phyloP scores from a whole-genome alignment of 1,139 yeast species.

The Yueomyces sp. region DNA sequence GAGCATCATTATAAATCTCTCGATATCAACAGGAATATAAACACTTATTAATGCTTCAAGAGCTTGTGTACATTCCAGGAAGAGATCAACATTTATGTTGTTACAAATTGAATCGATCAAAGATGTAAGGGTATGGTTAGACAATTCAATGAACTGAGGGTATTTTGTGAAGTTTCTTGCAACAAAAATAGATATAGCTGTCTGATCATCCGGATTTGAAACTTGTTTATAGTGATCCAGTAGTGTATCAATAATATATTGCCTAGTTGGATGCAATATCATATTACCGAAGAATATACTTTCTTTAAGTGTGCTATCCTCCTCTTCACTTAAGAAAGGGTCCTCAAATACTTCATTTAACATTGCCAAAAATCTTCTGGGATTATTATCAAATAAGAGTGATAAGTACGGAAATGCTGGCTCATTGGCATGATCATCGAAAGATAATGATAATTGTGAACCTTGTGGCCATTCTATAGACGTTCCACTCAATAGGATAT shows the following conservation, averaged over 20 bases:
- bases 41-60: conserved; percentile 52
- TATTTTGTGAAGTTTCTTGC: conserved; percentile 72
- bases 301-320: conserved; percentile 1
- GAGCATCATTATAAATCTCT: conserved; percentile 37
- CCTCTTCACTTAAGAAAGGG: conserved; percentile 15
- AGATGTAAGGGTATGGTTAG: conserved; percentile 41
- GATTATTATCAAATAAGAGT: conserved; percentile 15
- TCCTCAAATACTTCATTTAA: conserved; percentile 22
- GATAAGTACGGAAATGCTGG: conserved; percentile 25
- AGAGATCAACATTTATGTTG: not conserved
- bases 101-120: conserved; percentile 27
- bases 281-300: not conserved
- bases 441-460: conserved; percentile 7
- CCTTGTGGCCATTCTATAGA: conserved; percentile 34
- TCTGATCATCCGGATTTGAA: conserved; percentile 10
- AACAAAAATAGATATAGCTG: conserved; percentile 50
- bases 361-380: conserved; percentile 12
- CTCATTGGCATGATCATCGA: conserved; percentile 8
- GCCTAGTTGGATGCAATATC: conserved; percentile 15
- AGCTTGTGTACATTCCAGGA: conserved; percentile 55
- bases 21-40: conserved; percentile 41
- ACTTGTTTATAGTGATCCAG: conserved; percentile 13
- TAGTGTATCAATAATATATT: conserved; percentile 21
- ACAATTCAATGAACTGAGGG: conserved; percentile 58
- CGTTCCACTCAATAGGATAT: conserved; percentile 42